Evolutionary conservation across 2,329 filamentous ascomycete genomes (phyloP).

Genomic region (Herpotrichia juniperi): DNA sequence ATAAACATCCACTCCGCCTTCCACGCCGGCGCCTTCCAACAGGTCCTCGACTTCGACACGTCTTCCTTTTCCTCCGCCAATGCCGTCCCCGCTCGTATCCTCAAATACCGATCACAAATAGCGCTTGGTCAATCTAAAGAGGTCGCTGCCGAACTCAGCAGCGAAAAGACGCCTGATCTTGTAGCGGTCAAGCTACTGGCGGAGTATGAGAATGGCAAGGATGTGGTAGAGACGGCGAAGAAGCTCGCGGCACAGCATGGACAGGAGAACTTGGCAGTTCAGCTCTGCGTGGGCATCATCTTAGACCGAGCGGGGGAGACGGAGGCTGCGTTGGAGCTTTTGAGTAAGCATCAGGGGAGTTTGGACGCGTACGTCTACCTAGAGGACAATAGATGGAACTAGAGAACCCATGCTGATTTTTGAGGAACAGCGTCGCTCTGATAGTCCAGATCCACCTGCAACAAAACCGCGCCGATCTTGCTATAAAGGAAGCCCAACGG

Average conservation of each 20-base stretch:
- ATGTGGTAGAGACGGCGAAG: conserved; percentile 65
- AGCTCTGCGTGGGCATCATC: conserved; percentile 81
- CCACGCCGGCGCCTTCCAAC: conserved; percentile 81
- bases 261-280: conserved; percentile 76
- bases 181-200: conserved; percentile 79
- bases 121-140: conserved; percentile 79
- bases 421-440: conserved; percentile 70
- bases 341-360: conserved; percentile 84
- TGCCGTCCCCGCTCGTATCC: conserved; percentile 73
- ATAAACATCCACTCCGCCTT: conserved; percentile 72
- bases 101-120: conserved; percentile 81
- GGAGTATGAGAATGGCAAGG: conserved; percentile 57
- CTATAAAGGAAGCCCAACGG: conserved; percentile 83
- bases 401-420: neutral
- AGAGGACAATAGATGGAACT: neutral
- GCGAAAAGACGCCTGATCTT: conserved; percentile 71
- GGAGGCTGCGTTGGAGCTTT: conserved; percentile 82
- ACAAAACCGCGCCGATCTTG: conserved; percentile 90
- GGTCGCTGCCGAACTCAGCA: conserved; percentile 71
- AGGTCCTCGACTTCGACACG: conserved; percentile 85
- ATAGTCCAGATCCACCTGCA: conserved; percentile 91
- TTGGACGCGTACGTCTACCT: conserved; percentile 66
- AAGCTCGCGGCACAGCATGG: conserved; percentile 69
- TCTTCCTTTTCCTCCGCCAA: conserved; percentile 81
- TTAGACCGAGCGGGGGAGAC: conserved; percentile 78